Evolutionary conservation across 495 filamentous ascomycete genomes (phyloP).

Genomic region (Geopyxis carbonaria): DNA sequence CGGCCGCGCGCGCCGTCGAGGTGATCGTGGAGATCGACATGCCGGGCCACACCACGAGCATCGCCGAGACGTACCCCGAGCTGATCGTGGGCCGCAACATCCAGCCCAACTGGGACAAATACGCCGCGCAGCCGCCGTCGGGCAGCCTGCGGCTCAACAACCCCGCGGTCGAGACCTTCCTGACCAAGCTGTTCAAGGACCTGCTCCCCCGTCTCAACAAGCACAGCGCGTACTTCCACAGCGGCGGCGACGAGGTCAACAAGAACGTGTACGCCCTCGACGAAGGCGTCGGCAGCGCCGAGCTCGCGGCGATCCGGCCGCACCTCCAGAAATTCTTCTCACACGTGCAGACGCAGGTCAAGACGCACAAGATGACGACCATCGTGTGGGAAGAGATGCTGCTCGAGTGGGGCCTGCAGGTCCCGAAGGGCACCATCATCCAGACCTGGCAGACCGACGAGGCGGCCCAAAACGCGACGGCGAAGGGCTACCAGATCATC

Average conservation of each 20-base stretch:
- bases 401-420: slow-evolving; percentile 52
- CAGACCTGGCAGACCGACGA: slow-evolving; percentile 53
- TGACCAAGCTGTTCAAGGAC: slow-evolving; percentile 51
- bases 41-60: slow-evolving; percentile 58
- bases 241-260: slow-evolving; percentile 71
- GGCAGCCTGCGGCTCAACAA: slow-evolving; percentile 59
- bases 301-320: slow-evolving; percentile 42
- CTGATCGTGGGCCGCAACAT: slow-evolving; percentile 55
- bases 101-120: slow-evolving; percentile 45
- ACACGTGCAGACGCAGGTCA: slow-evolving; percentile 41
- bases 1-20: slow-evolving; percentile 46
- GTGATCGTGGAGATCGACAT: slow-evolving; percentile 66
- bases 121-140: slow-evolving; percentile 58
- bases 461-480: slow-evolving; percentile 37
- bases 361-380: slow-evolving; percentile 42
- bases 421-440: slow-evolving; percentile 46
- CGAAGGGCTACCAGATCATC: slow-evolving; percentile 47
- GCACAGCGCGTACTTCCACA: slow-evolving; percentile 59
- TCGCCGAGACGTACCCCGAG: slow-evolving; percentile 47
- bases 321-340: slow-evolving; percentile 57
- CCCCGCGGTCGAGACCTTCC: slow-evolving; percentile 44
- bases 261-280: slow-evolving; percentile 55
- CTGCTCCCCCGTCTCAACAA: slow-evolving; percentile 51
- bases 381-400: slow-evolving; percentile 75
- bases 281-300: slow-evolving; percentile 45